Base-by-base conservation (phyloP, 139 green algal species). In the Volvox reticuliferus region DNA sequence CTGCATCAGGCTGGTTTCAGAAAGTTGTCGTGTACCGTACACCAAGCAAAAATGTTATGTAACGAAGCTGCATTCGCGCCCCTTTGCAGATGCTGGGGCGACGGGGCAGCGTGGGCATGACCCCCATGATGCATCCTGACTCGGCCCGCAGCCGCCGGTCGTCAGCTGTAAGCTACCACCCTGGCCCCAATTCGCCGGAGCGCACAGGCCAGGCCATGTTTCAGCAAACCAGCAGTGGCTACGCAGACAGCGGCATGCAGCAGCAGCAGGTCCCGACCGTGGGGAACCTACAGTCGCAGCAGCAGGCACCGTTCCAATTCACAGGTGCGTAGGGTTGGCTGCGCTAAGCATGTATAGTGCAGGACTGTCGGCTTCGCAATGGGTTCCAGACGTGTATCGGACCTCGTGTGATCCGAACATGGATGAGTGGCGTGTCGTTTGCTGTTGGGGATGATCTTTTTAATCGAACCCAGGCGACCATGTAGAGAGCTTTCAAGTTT, bases 111-210 rank as follows among this genome's bases (percentile, higher is more conserved):
- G 73, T 90, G 30, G 30, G 73, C 19, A 90, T 90, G 50, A 22
- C 69, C 12, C 69, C 44, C 22, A 62, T 90, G 50, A 62, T 84
- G 69, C 26, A 73, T 37, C 16, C 24, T 14, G 73, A 90, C 50
- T 63, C n/a, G 30, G 71, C 71, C 1, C 86, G 86, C 86, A 90
- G 86, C 86, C 86, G 86, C 30, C 86, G 86, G 71, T 90, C 86
- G 30, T 90, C 86, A 0, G 73, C 86, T 32, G 86, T 90, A 21
- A 84, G 71, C 71, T 90, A 90, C 73, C 84, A 75, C 32, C 33
- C 24, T 5, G 82, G n/a, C 18, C 85, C 85, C 37, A 82, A 71
- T 37, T 89, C 85, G 37, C 85, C 85, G 12, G 50, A 79, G 12
- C 12, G 76, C 37, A 30, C 12, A 12, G 22, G 24, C 2, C 69